Evolutionary conservation across 2,329 filamentous ascomycete species (phyloP).

Genomic region (Fusarium bactridioides): DNA sequence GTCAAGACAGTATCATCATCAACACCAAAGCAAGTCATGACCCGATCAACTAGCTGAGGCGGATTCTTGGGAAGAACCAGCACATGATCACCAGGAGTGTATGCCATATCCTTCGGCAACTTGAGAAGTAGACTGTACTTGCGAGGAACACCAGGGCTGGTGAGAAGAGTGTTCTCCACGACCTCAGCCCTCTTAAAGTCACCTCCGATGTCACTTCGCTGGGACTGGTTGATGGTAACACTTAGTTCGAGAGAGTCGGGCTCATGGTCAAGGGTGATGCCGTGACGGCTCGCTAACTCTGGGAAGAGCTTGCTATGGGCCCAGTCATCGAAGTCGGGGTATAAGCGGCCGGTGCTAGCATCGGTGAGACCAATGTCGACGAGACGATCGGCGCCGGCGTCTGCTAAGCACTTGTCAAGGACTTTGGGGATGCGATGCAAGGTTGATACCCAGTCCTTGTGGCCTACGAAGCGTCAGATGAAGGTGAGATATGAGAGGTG

Average conservation of each 20-base stretch:
- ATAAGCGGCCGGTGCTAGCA: conserved; percentile 69
- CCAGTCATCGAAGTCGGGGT: conserved; percentile 73
- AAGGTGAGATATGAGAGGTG: not conserved
- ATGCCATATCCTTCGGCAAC: conserved; percentile 70
- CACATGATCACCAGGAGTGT: conserved; percentile 78
- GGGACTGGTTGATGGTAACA: not conserved
- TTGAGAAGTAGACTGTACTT: conserved; percentile 74
- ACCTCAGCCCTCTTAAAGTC: conserved; percentile 22
- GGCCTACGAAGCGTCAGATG: not conserved
- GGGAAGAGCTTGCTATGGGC: conserved; percentile 63
- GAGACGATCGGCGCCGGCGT: conserved; percentile 46
- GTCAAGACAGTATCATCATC: conserved; percentile 73
- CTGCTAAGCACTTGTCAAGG: conserved; percentile 61
- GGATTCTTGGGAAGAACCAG: conserved; percentile 77
- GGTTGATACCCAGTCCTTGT: conserved; percentile 63
- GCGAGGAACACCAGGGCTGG: conserved; percentile 11
- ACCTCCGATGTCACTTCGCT: not conserved
- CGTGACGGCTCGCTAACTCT: conserved; percentile 55
- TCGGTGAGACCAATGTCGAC: conserved; percentile 63
- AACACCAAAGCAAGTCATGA: conserved; percentile 71
- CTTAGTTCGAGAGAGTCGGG: not conserved
- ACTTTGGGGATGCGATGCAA: conserved; percentile 73
- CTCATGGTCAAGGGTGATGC: not conserved
- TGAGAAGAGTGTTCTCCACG: conserved; percentile 3
- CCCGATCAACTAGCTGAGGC: conserved; percentile 65